Evolutionary conservation across 31 red algal genomes (phyloP).

Genomic region (Endocladia muricata): DNA sequence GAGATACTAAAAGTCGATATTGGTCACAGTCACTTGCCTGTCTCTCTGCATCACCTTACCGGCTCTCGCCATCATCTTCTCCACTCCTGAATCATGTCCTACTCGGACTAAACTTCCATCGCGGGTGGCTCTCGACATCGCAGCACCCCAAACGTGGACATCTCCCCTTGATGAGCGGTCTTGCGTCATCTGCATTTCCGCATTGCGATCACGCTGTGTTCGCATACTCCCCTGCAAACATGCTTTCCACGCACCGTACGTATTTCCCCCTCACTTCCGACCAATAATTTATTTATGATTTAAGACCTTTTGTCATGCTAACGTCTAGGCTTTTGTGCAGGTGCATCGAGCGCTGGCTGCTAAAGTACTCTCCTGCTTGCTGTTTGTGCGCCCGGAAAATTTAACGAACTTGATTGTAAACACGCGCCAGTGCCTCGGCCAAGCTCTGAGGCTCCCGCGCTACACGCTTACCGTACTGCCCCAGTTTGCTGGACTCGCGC

Average conservation of each 20-base stretch:
- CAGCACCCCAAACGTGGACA: too few relatives aligned
- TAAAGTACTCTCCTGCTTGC: not conserved
- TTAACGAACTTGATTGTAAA: not conserved
- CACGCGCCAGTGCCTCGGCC: not conserved
- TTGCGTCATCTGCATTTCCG: too few relatives aligned
- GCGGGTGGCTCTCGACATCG: too few relatives aligned
- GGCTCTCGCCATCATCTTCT: too few relatives aligned
- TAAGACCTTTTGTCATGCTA: not conserved
- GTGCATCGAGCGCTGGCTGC: slow-evolving; percentile 8
- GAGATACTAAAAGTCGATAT: too few relatives aligned
- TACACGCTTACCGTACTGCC: not conserved
- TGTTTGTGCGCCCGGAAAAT: not conserved
- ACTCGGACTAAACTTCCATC: too few relatives aligned
- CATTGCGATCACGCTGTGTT: too few relatives aligned
- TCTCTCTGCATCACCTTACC: too few relatives aligned
- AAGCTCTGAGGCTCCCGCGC: not conserved
- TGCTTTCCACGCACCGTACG: not conserved
- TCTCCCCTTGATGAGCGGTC: too few relatives aligned
- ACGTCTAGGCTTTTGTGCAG: not conserved
- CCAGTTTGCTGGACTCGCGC: not conserved
- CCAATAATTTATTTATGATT: not conserved
- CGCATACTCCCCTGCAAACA: not conserved
- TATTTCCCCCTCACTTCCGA: not conserved
- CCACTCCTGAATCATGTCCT: too few relatives aligned
- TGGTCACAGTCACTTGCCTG: too few relatives aligned